Evolutionary conservation across 1,139 yeast species (phyloP).

Genomic region (Kodamaea arcana): DNA sequence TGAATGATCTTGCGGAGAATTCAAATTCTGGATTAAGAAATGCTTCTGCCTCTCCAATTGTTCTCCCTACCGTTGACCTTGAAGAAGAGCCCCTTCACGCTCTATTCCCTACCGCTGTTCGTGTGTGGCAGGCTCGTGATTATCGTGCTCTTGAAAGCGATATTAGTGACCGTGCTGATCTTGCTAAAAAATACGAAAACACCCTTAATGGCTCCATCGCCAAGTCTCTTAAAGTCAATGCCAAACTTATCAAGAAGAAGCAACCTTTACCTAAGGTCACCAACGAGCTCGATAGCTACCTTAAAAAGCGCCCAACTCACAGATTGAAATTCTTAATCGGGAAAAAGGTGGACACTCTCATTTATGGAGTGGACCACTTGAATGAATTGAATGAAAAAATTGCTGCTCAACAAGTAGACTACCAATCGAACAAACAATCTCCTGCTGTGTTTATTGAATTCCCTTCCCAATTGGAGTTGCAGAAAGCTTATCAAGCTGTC

Average conservation of each 20-base stretch:
- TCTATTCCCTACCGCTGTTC: constrained; percentile 57
- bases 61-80: too few species aligned
- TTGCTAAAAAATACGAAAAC: constrained; percentile 55
- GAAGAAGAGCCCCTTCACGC: constrained; percentile 51
- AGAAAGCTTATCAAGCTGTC: constrained; percentile 79
- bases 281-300: constrained; percentile 30
- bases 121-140: constrained; percentile 63
- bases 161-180: constrained; percentile 52
- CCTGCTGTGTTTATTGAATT: constrained; percentile 86
- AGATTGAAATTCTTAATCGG: constrained; percentile 58
- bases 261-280: constrained; percentile 46
- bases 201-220: constrained; percentile 52
- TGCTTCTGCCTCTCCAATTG: too few species aligned
- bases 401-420: constrained; percentile 49
- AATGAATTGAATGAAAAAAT: constrained; percentile 68
- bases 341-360: constrained; percentile 79
- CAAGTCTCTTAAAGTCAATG: constrained; percentile 53
- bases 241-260: constrained; percentile 56
- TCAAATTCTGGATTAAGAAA: too few species aligned
- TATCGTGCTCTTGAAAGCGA: constrained; percentile 48
- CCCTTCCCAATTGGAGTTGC: constrained; percentile 82
- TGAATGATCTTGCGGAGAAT: too few species aligned
- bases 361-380: constrained; percentile 62
- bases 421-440: constrained; percentile 43
- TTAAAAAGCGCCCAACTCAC: constrained; percentile 72